These are phyloP conservation scores for Penicillium sp. DNA, from an alignment of 2,329 filamentous ascomycete genomes.

Conservation along the genomic window DNA sequence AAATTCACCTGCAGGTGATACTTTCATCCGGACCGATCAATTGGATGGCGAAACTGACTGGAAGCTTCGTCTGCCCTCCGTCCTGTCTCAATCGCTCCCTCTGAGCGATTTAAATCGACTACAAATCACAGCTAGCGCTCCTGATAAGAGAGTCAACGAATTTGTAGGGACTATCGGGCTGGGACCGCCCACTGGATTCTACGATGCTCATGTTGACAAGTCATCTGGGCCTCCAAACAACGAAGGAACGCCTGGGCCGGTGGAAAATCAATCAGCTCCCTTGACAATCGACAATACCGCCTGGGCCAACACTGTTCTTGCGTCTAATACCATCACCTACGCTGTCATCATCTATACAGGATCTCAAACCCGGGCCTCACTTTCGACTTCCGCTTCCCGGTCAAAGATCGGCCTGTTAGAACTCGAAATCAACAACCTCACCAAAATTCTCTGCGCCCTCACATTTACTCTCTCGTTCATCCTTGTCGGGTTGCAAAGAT, in stretches of 20 bases:
- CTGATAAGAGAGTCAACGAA: conserved; percentile 90
- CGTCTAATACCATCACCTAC: conserved; percentile 83
- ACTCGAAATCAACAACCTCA: conserved; percentile 94
- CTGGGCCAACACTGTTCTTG: conserved; percentile 97
- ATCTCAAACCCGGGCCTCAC: conserved; percentile 85
- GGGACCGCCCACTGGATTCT: conserved; percentile 53
- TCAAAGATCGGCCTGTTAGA: conserved; percentile 94
- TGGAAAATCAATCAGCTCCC: conserved; percentile 38
- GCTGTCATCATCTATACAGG: conserved; percentile 94
- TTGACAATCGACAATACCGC: conserved; percentile 97
- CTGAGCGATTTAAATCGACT: conserved; percentile 67
- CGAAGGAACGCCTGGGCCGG: conserved; percentile 18
- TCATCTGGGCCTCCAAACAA: conserved; percentile 18
- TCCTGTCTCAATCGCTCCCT: conserved; percentile 76
- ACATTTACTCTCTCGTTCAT: conserved; percentile 84
- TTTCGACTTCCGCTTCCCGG: conserved; percentile 87
- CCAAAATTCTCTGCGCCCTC: conserved; percentile 89
- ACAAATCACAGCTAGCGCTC: conserved; percentile 78
- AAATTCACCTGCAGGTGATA: conserved; percentile 64
- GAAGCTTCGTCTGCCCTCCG: conserved; percentile 88
- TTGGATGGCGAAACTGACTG: conserved; percentile 97
- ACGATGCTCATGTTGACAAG: conserved; percentile 47
- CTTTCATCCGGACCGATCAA: conserved; percentile 96
- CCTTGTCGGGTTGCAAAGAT: conserved; percentile 83
- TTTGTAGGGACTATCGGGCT: conserved; percentile 89